Percentiles rank a stretch among this genome's conserved stretches.
Evolutionary conservation across 2,329 filamentous ascomycete genomes (phyloP).

Genomic region (Beauveria sp.): DNA sequence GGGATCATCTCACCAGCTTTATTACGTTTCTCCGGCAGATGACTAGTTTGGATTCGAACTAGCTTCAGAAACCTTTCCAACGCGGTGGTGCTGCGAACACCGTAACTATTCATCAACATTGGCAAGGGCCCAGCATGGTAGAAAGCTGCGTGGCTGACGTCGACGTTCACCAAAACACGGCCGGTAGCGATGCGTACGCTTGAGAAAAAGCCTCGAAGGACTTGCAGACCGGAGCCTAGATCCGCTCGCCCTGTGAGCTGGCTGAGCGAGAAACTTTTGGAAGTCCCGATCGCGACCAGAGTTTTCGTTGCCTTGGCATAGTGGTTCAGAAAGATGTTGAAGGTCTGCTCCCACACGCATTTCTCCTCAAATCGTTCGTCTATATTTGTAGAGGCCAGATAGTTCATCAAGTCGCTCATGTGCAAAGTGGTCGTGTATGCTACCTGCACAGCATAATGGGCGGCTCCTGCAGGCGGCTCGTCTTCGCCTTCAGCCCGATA

Average conservation of each 20-base stretch:
- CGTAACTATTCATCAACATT: slow-evolving; percentile 12
- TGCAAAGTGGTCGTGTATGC: slow-evolving; percentile 18
- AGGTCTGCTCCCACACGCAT: slow-evolving; percentile 16
- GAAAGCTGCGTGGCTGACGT: slow-evolving; percentile 27
- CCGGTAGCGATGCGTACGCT: slow-evolving; percentile 26
- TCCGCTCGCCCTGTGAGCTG: slow-evolving; percentile 6
- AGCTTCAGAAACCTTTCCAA: slow-evolving; percentile 30
- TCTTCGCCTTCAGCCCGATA: slow-evolving; percentile 25
- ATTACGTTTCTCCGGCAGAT: slow-evolving; percentile 27
- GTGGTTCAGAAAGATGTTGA: slow-evolving; percentile 23
- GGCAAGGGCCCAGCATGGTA: slow-evolving; percentile 21
- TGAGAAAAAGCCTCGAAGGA: slow-evolving; percentile 26
- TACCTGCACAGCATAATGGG: slow-evolving; percentile 17
- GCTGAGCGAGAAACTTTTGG: slow-evolving; percentile 21
- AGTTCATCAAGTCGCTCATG: slow-evolving; percentile 18
- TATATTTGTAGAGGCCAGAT: slow-evolving; percentile 20
- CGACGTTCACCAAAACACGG: slow-evolving; percentile 29
- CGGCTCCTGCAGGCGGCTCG: slow-evolving; percentile 15
- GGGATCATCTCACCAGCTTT: slow-evolving; percentile 23
- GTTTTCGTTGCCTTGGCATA: slow-evolving; percentile 20
- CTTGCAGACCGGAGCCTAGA: slow-evolving; percentile 22
- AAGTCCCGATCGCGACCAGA: slow-evolving; percentile 22
- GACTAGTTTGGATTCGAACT: slow-evolving; percentile 30
- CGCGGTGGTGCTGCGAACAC: slow-evolving; percentile 5
- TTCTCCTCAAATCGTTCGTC: slow-evolving; percentile 17